Conservation (phyloP, 345 rosid genomes). For the Eucalyptus cloeziana region DNA sequence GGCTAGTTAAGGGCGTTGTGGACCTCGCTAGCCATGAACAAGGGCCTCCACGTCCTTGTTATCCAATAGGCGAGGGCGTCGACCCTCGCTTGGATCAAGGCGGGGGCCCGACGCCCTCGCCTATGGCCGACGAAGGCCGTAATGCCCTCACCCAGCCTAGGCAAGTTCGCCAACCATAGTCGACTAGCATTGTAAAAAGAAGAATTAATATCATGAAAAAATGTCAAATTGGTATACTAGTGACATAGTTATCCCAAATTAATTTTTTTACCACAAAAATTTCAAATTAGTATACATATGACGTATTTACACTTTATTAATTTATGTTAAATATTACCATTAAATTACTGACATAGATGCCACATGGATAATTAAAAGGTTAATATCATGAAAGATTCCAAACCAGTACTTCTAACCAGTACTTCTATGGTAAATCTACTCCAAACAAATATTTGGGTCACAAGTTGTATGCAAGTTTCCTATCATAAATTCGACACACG, state of each 20-base stretch:
- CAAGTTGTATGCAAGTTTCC: no score
- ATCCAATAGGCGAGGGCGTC: not conserved
- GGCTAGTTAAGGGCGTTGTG: not conserved
- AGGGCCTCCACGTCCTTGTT: not conserved
- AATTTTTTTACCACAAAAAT: not conserved
- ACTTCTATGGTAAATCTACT: no score
- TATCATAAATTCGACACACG: no score
- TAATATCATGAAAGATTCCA: no score
- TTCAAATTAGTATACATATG: no score
- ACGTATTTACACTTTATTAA: no score
- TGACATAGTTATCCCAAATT: no score
- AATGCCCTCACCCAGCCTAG: not conserved
- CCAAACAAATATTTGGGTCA: not conserved
- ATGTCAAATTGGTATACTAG: rapidly evolving
- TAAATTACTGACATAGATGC: not conserved
- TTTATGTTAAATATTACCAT: not conserved
- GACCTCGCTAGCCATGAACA: not conserved
- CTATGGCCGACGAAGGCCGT: not conserved
- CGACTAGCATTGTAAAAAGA: no score
- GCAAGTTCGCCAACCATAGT: no score
- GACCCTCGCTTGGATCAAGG: no score
- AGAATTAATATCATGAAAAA: no score
- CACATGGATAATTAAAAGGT: not conserved
- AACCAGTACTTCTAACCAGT: rapidly evolving
- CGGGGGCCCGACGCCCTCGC: rapidly evolving